A percentile compares a stretch with the other conserved stretches of the same genome.
Evolutionary conservation across 805 yeast species (phyloP).

Genomic region (Saccharomycopsis malanga): DNA sequence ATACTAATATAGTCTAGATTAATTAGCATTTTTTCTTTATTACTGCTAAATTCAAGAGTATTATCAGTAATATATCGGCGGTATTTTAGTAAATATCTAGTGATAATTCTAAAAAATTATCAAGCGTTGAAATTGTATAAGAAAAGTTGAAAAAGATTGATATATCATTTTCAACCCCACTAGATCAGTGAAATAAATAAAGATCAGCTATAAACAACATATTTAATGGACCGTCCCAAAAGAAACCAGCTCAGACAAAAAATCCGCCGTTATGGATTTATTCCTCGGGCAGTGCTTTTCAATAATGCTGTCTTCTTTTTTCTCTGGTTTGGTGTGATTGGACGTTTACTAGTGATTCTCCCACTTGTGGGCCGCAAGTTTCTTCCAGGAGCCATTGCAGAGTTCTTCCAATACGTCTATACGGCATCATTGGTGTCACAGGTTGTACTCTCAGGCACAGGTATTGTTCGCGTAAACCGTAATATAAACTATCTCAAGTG

Average conservation of each 20-base stretch:
- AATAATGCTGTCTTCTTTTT: conserved; percentile 30
- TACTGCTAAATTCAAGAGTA: too few relatives aligned
- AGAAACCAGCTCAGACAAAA: background rate
- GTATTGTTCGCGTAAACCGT: background rate
- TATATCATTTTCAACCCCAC: too few relatives aligned
- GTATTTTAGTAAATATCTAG: too few relatives aligned
- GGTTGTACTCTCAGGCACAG: background rate
- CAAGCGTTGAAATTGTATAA: too few relatives aligned
- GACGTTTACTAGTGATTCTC: conserved; percentile 44
- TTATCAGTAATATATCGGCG: too few relatives aligned
- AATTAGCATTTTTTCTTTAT: too few relatives aligned
- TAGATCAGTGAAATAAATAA: too few relatives aligned
- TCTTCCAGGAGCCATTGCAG: conserved; percentile 67
- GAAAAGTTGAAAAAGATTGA: too few relatives aligned
- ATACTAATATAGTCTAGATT: too few relatives aligned
- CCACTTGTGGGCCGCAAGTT: conserved; percentile 62
- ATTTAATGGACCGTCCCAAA: background rate
- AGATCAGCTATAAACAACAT: background rate
- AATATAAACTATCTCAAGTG: conserved; percentile 4
- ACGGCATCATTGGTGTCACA: conserved; percentile 11
- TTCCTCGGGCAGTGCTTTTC: conserved; percentile 19
- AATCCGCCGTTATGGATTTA: conserved; percentile 2
- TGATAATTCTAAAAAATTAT: too few relatives aligned
- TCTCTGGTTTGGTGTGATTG: conserved; percentile 42
- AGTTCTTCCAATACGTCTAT: conserved; percentile 36